These are phyloP conservation scores for Laburnicola sp. DNA, from an alignment of 2,329 filamentous ascomycete genomes.

Conservation along the genomic window DNA sequence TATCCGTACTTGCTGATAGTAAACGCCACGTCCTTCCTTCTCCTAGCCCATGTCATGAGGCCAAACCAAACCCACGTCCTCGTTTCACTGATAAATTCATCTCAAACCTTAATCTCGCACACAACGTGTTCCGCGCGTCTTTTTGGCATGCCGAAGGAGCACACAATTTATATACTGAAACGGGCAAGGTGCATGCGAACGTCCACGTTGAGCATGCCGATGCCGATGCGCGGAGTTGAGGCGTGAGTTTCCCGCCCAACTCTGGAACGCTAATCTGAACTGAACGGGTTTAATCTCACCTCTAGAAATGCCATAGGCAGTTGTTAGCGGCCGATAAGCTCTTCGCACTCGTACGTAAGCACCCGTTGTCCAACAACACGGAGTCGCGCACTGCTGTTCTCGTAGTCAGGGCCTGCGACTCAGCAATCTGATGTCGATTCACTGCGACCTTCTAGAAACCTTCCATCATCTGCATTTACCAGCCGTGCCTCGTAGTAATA, in stretches of 20 bases:
- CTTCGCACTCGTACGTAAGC: neutral
- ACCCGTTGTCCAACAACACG: neutral
- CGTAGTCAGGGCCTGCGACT: too few relatives aligned
- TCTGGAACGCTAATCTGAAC: conserved; percentile 31
- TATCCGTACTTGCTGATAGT: neutral
- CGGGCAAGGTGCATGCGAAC: neutral
- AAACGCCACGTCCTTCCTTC: too few relatives aligned
- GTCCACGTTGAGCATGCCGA: too few relatives aligned
- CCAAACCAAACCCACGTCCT: conserved; percentile 2
- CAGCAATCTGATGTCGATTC: conserved; percentile 2
- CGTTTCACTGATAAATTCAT: conserved; percentile 24
- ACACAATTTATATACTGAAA: conserved; percentile 11
- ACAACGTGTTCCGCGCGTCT: neutral
- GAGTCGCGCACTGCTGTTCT: neutral
- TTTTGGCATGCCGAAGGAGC: neutral
- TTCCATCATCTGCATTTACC: conserved; percentile 15
- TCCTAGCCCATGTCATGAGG: too few relatives aligned
- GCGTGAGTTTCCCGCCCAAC: conserved; percentile 4
- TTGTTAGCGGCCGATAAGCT: too few relatives aligned
- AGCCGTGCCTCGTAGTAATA: conserved; percentile 1
- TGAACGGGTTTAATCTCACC: conserved; percentile 26
- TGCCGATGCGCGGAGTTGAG: conserved; percentile 1
- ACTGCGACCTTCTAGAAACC: conserved; percentile 19
- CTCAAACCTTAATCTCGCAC: conserved; percentile 11
- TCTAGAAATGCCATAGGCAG: too few relatives aligned